Evolutionary conservation across 768 basidiomycete species (phyloP).

Genomic region (Termitomyces sp.): DNA sequence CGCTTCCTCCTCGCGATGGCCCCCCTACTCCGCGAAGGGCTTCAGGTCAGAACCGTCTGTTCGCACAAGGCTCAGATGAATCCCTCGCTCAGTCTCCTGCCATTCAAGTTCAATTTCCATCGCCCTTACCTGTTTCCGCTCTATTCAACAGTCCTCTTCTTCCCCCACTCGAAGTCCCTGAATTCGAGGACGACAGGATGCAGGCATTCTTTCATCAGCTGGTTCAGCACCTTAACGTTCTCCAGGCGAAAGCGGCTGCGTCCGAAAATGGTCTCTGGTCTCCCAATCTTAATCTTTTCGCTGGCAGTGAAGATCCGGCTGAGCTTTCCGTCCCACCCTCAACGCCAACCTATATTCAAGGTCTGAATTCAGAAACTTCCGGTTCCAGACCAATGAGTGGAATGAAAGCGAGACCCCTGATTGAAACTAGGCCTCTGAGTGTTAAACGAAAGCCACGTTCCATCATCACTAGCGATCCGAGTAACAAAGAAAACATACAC

Average conservation of each 20-base stretch:
- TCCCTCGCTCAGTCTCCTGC: slow-evolving; percentile 11
- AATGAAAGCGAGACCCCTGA: slow-evolving; percentile 20
- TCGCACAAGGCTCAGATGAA: slow-evolving; percentile 17
- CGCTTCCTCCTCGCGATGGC: slow-evolving; percentile 47
- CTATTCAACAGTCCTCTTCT: slow-evolving; percentile 25
- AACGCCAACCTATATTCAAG: slow-evolving; percentile 8
- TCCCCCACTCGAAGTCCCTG: slow-evolving; percentile 55
- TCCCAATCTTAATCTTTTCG: slow-evolving; percentile 13
- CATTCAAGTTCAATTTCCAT: slow-evolving; percentile 14
- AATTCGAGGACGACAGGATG: slow-evolving; percentile 69
- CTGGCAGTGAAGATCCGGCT: slow-evolving; percentile 1
- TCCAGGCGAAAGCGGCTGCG: slow-evolving; percentile 48
- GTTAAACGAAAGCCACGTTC: slow-evolving; percentile 31
- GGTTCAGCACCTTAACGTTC: slow-evolving; percentile 69
- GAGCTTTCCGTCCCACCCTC: slow-evolving; percentile 9
- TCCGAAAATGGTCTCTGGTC: slow-evolving; percentile 13
- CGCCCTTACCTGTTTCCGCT: slow-evolving; percentile 22
- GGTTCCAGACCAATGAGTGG: slow-evolving; percentile 13
- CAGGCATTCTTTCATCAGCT: slow-evolving; percentile 86
- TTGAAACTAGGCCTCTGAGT: slow-evolving; percentile 41
- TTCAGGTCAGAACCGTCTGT: slow-evolving; percentile 22
- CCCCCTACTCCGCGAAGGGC: slow-evolving; percentile 64
- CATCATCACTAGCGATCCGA: slow-evolving; percentile 15
- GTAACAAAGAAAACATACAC: slow-evolving; percentile 58
- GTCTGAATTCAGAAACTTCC: neutral